A percentile compares a stretch with the other conserved stretches of the same genome.
These are phyloP conservation scores for Cyclocybe cylindracea DNA, from an alignment of 768 basidiomycete genomes.

Conservation along the genomic window DNA sequence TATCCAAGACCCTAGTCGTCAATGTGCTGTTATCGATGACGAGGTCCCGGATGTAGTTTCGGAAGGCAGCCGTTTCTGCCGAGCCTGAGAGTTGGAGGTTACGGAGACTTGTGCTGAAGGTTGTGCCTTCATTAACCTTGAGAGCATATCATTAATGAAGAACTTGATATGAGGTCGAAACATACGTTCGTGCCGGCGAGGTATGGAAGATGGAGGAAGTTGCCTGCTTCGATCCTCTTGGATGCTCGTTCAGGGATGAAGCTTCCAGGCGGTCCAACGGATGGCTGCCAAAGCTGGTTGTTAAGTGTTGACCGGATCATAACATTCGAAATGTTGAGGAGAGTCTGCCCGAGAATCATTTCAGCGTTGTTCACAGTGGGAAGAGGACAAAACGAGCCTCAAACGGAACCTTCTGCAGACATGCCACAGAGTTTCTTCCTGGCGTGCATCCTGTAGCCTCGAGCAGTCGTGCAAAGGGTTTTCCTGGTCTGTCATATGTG, in stretches of 20 bases:
- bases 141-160: neutral
- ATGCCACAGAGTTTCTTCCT: constrained; percentile 38
- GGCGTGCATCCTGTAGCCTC: constrained; percentile 46
- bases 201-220: constrained; percentile 55
- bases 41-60: constrained; percentile 45
- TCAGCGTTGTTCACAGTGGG: neutral
- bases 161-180: neutral
- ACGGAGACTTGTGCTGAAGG: constrained; percentile 39
- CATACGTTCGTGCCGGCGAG: constrained; percentile 59
- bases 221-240: constrained; percentile 40
- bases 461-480: constrained; percentile 49
- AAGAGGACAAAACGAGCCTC: constrained; percentile 26
- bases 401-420: constrained; percentile 47
- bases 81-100: constrained; percentile 38
- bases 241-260: constrained; percentile 49
- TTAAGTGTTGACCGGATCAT: constrained; percentile 50
- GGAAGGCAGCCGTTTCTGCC: constrained; percentile 45
- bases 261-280: constrained; percentile 53
- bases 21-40: constrained; percentile 56
- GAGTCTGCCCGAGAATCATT: constrained; percentile 32
- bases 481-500: constrained; percentile 52
- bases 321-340: constrained; percentile 47
- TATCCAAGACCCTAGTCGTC: constrained; percentile 38
- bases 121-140: constrained; percentile 56
- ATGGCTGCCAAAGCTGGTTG: constrained; percentile 56